These are phyloP conservation scores for Xylariales sp. DNA, from an alignment of 2,329 filamentous ascomycete species.

Conservation along the genomic window DNA sequence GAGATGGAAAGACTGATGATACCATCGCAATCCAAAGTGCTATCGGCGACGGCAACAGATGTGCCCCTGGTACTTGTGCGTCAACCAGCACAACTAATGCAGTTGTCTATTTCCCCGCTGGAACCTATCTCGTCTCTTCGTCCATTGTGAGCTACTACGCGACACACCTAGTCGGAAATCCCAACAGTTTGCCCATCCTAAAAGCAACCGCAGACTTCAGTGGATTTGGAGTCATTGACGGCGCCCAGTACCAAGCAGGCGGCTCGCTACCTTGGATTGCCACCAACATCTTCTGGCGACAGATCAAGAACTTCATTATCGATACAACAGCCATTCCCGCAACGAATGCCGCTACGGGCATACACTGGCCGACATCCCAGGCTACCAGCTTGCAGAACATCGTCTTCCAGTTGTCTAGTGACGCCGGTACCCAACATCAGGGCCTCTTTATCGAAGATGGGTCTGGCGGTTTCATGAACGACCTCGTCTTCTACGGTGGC, in stretches of 20 bases:
- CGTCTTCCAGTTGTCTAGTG: slow-evolving; percentile 62
- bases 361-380: slow-evolving; percentile 77
- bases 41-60: slow-evolving; percentile 37
- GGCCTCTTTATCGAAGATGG: slow-evolving; percentile 73
- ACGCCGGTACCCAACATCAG: slow-evolving; percentile 60
- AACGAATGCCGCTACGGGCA: slow-evolving; percentile 60
- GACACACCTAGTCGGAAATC: slow-evolving; percentile 71
- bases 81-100: slow-evolving; percentile 39
- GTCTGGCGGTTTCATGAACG: slow-evolving; percentile 74
- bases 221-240: slow-evolving; percentile 60
- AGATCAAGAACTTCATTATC: slow-evolving; percentile 67
- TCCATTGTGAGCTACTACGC: slow-evolving; percentile 83
- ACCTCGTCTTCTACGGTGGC: slow-evolving; percentile 78
- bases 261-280: slow-evolving; percentile 60
- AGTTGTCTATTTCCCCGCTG: slow-evolving; percentile 40
- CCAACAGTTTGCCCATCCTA: slow-evolving; percentile 61
- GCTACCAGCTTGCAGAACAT: slow-evolving; percentile 70
- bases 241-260: slow-evolving; percentile 57
- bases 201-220: slow-evolving; percentile 63
- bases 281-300: slow-evolving; percentile 70
- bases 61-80: slow-evolving; percentile 32
- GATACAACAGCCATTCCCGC: slow-evolving; percentile 64
- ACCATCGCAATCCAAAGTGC: slow-evolving; percentile 37
- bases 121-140: slow-evolving; percentile 38
- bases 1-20: slow-evolving; percentile 38